Base-by-base conservation (phyloP, 768 basidiomycete genomes). In the Dentipellis fragilis region DNA sequence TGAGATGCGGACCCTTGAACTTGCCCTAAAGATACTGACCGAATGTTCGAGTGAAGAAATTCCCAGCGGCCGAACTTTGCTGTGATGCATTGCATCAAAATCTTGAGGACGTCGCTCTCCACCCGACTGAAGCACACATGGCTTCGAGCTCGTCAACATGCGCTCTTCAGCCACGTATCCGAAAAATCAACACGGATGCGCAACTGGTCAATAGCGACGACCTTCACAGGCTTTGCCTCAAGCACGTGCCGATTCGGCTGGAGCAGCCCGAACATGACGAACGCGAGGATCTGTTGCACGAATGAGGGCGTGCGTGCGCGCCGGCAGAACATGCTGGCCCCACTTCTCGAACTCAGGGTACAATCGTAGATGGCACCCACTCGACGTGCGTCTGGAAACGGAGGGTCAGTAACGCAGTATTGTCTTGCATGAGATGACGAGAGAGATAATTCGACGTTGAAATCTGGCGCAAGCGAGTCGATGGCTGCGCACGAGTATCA, bases 121-220 rank as follows among this genome's bases (percentile, higher is more conserved):
- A 53, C 52, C 8, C n/a, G 11, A 21, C 8, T 14, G 19, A 53
- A 46, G 40, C 52, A 53, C 3, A 10, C 17, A 4, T 17, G n/a
- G 71, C 68, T 90, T 94, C 23, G 89, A 83, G 63, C 89, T 93
- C 48, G 96, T 98, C 70, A 98, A 72, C 88, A 96, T 95, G 68
- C 93, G 95, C 73, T 96, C 94, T 96, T 97, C 70, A 97, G 71
- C 68, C 95, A 98, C 0, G 93, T 94, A 73, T 98, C 93, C 69
- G 98, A 73, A 67, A 97, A 98, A 71, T 97, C 93, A 48, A 93
- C 87, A 69, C 98, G 96, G 67, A 96, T 94, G 51, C 84, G 75
- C 65, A 99, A 77, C 68, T 97, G 91, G 69, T 99, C 96, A 54
- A 99, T 95, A 10, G 94, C 98, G 49, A 82, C 84, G 35, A 96